phyloP scores from a whole-genome alignment of 495 filamentous ascomycete genomes.

The Rhizodiscina lignyota region DNA sequence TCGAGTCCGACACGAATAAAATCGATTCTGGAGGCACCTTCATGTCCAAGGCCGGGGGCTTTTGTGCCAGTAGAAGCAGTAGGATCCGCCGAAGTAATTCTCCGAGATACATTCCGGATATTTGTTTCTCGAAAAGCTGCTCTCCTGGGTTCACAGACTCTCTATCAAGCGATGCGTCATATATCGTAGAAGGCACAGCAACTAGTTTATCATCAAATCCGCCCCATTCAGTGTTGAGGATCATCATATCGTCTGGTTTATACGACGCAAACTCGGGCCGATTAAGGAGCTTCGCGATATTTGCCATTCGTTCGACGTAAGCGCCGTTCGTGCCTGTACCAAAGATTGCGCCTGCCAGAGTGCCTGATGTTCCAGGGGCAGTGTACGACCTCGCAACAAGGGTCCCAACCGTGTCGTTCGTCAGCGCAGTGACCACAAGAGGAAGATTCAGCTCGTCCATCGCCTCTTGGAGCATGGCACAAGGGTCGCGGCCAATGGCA shows the following conservation, averaged over 20 bases:
- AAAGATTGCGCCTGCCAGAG: constrained; percentile 96
- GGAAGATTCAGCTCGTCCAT: constrained; percentile 80
- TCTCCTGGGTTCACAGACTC: constrained; percentile 89
- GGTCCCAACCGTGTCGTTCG: constrained; percentile 98
- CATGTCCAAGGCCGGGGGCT: no score
- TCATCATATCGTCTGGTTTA: constrained; percentile 77
- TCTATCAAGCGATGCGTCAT: constrained; percentile 75
- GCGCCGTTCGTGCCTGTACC: constrained; percentile 96
- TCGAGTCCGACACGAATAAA: no score
- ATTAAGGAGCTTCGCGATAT: constrained; percentile 85
- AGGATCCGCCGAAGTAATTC: constrained; percentile 88
- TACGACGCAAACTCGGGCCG: constrained; percentile 86
- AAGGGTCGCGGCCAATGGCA: constrained; percentile 86
- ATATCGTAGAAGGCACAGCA: constrained; percentile 73
- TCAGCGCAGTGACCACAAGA: constrained; percentile 81
- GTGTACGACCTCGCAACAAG: constrained; percentile 96
- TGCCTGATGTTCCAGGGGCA: constrained; percentile 70
- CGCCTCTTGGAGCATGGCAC: constrained; percentile 72
- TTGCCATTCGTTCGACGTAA: constrained; percentile 88
- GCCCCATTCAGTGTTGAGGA: constrained; percentile 98
- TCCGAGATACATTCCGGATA: constrained; percentile 86
- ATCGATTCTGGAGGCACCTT: no score
- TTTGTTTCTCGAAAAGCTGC: constrained; percentile 97
- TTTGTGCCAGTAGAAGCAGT: constrained; percentile 44
- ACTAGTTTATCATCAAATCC: constrained; percentile 96